Evolutionary conservation across 345 rosid species (phyloP).

Genomic region (Sonneratia alba): DNA sequence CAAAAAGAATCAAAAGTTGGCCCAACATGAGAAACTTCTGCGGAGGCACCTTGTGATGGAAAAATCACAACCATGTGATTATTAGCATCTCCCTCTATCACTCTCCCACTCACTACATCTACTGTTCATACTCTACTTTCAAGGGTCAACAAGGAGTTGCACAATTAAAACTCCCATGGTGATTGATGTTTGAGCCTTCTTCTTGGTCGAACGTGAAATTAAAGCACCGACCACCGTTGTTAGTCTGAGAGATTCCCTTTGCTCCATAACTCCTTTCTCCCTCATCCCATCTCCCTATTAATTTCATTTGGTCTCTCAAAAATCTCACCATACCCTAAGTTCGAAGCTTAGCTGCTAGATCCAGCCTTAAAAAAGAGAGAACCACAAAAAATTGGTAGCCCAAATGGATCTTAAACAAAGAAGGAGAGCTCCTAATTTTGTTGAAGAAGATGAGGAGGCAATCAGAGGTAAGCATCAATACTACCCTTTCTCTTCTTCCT

Average conservation of each 20-base stretch:
- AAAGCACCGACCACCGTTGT: slow-evolving; percentile 8
- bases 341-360: neutral
- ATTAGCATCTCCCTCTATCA: neutral
- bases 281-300: neutral
- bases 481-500: slow-evolving; percentile 2
- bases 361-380: neutral
- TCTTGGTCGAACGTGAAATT: slow-evolving; percentile 6
- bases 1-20: no score
- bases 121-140: slow-evolving; percentile 7
- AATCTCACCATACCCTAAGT: neutral
- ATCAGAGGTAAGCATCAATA: slow-evolving; percentile 6
- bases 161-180: slow-evolving; percentile 5
- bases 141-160: slow-evolving; percentile 12
- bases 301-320: neutral
- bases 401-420: neutral
- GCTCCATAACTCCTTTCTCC: neutral
- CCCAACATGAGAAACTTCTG: slow-evolving; percentile 13
- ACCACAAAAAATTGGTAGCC: neutral
- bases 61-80: slow-evolving; percentile 9
- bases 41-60: slow-evolving; percentile 14
- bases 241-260: slow-evolving; percentile 8
- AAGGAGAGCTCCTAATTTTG: neutral
- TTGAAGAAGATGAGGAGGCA: slow-evolving; percentile 1
- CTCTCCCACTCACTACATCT: neutral
- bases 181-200: neutral